These are phyloP conservation scores for Botryobasidium botryosum DNA, from an alignment of 768 basidiomycete genomes.

Conservation along the genomic window DNA sequence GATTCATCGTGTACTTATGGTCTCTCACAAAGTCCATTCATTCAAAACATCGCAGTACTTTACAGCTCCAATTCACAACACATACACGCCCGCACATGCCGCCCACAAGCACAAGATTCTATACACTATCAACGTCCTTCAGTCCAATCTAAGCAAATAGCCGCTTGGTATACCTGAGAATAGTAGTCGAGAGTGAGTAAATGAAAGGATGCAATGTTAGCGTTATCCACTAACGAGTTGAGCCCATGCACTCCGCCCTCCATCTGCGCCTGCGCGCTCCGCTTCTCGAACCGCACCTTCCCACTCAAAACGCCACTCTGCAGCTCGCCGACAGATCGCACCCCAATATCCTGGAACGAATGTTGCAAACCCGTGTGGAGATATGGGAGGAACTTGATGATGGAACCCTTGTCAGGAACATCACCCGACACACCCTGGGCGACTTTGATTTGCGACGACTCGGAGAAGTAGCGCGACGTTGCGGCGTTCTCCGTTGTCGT, in stretches of 20 bases:
- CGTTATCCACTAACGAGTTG: slow-evolving; percentile 53
- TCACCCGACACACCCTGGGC: slow-evolving; percentile 94
- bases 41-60: too few species aligned
- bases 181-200: not conserved
- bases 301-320: slow-evolving; percentile 48
- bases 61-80: too few species aligned
- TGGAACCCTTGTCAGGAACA: slow-evolving; percentile 92
- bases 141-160: slow-evolving; percentile 32
- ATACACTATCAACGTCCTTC: too few species aligned
- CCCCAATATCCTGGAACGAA: slow-evolving; percentile 86
- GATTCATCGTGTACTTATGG: too few species aligned
- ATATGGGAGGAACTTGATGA: slow-evolving; percentile 84
- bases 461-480: slow-evolving; percentile 89
- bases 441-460: slow-evolving; percentile 84
- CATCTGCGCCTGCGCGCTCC: slow-evolving; percentile 88
- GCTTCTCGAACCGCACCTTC: slow-evolving; percentile 70
- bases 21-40: too few species aligned
- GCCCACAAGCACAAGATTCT: too few species aligned
- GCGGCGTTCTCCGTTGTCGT: slow-evolving; percentile 67
- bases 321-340: slow-evolving; percentile 47
- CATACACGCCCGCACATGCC: too few species aligned
- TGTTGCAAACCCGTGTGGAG: slow-evolving; percentile 73
- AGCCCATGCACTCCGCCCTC: slow-evolving; percentile 94
- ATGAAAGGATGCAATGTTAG: not conserved
- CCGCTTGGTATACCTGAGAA: slow-evolving; percentile 39